Conservation (phyloP, 257 asterid genomes). For the Rehmannia glutinosa region DNA sequence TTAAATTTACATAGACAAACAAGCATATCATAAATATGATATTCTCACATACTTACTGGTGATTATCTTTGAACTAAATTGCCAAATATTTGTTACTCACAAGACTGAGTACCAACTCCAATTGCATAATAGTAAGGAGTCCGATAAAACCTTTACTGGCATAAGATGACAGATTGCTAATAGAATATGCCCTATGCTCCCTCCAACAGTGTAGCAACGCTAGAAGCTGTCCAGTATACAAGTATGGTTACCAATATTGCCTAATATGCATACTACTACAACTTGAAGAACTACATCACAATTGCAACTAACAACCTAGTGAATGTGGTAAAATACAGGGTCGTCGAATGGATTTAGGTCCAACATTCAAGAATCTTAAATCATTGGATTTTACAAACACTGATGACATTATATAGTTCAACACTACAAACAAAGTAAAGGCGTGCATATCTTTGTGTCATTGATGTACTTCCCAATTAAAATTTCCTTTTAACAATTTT, state of each 20-base stretch:
- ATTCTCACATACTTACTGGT: neutral
- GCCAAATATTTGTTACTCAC: neutral
- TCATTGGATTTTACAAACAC: too few species aligned
- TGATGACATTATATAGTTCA: neutral
- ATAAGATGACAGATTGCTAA: neutral
- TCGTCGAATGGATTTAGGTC: neutral
- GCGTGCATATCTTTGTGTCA: neutral
- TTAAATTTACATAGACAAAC: neutral
- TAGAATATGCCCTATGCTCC: neutral
- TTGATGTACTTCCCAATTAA: neutral
- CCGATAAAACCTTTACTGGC: neutral
- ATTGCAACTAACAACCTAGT: neutral
- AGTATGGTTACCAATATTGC: too few species aligned
- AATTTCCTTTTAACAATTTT: neutral
- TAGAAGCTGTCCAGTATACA: neutral
- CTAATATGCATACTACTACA: neutral
- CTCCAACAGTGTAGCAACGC: neutral
- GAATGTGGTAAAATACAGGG: neutral
- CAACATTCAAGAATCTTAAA: too few species aligned
- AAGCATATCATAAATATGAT: neutral
- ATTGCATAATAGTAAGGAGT: neutral
- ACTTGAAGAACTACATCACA: neutral
- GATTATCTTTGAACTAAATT: neutral
- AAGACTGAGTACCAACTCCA: neutral
- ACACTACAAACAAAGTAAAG: neutral